Evolutionary conservation across 306 rosid species (phyloP).

Genomic region (Fragaria iinumae): DNA sequence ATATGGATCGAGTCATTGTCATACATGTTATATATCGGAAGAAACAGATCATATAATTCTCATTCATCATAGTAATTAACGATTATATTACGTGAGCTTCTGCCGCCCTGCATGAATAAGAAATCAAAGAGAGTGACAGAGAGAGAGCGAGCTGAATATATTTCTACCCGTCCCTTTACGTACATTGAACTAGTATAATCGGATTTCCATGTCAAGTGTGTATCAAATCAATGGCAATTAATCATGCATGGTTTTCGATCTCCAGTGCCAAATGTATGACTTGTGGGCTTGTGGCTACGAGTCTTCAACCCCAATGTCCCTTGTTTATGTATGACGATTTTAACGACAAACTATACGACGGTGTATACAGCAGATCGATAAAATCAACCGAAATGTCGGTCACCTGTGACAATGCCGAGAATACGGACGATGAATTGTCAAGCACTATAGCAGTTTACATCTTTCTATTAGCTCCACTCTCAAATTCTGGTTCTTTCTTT

Average conservation of each 20-base stretch:
- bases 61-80: slow-evolving; percentile 5
- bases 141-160: not conserved
- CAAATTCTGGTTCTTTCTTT: not conserved
- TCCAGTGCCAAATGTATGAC: not conserved
- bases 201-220: not conserved
- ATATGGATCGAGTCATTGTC: not conserved
- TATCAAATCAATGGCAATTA: not conserved
- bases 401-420: not conserved
- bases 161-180: not conserved
- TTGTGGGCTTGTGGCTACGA: no score
- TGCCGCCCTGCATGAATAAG: slow-evolving; percentile 7
- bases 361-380: not conserved
- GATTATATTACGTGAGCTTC: not conserved
- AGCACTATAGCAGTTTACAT: not conserved
- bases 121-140: not conserved
- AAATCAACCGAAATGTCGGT: not conserved
- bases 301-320: not conserved
- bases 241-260: not conserved
- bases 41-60: not conserved
- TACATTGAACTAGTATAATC: not conserved
- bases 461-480: not conserved
- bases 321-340: not conserved
- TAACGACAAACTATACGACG: not conserved
- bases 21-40: not conserved
- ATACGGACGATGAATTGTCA: not conserved